phyloP scores from a whole-genome alignment of 208 protist species.

The Trichomonas tenax region DNA sequence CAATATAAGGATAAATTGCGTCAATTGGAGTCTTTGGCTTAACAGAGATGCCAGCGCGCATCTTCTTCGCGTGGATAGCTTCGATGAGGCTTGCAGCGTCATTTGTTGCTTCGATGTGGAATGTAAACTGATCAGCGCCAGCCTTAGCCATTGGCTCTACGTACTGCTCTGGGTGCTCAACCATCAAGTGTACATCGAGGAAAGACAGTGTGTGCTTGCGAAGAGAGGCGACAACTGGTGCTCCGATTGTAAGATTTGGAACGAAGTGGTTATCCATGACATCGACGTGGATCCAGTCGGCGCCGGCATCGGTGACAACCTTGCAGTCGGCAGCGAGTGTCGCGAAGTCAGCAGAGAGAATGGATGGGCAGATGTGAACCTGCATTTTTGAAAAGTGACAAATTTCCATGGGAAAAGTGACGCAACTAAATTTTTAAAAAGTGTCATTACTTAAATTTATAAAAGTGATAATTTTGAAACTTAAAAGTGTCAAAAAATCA shows the following conservation, averaged over 20 bases:
- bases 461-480: too few relatives aligned
- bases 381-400: background rate
- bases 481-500: too few relatives aligned
- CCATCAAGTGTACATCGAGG: slow-evolving; percentile 52
- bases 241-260: slow-evolving; percentile 51
- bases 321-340: slow-evolving; percentile 57
- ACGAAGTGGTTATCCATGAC: slow-evolving; percentile 56
- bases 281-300: slow-evolving; percentile 43
- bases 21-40: slow-evolving; percentile 59
- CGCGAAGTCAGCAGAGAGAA: slow-evolving; percentile 66
- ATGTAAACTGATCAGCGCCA: slow-evolving; percentile 69
- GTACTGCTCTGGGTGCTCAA: slow-evolving; percentile 49
- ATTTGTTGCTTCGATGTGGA: slow-evolving; percentile 72
- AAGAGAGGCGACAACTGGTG: slow-evolving; percentile 40
- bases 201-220: slow-evolving; percentile 28
- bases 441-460: too few relatives aligned
- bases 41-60: slow-evolving; percentile 79
- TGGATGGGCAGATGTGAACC: slow-evolving; percentile 50
- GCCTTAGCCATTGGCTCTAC: slow-evolving; percentile 61
- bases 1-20: slow-evolving; percentile 40
- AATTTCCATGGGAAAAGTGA: background rate
- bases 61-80: slow-evolving; percentile 47
- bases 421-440: too few relatives aligned
- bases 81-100: slow-evolving; percentile 50
- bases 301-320: slow-evolving; percentile 48